Evolutionary conservation across 345 rosid species (phyloP).

Genomic region (Cardamine chenopodiifolia): DNA sequence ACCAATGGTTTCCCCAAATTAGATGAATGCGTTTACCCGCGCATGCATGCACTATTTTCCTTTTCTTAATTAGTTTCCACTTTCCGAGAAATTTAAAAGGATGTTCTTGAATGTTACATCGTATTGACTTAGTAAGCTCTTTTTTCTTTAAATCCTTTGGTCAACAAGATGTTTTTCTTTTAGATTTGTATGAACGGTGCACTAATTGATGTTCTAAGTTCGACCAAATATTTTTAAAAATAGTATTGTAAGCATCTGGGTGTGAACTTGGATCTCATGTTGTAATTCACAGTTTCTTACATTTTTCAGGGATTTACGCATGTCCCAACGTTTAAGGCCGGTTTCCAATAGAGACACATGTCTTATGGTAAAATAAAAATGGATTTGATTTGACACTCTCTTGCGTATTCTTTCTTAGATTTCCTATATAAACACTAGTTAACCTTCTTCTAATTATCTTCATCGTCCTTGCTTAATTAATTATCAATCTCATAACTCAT

Average conservation of each 20-base stretch:
- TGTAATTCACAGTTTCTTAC: constrained; percentile 18
- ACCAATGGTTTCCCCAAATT: neutral
- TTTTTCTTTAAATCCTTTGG: neutral
- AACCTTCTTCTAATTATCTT: neutral
- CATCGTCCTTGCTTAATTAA: constrained; percentile 1
- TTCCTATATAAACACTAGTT: constrained; percentile 23
- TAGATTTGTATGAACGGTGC: neutral
- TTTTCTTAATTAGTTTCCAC: neutral
- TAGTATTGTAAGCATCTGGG: neutral
- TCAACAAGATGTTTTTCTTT: constrained; percentile 4
- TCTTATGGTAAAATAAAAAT: constrained; percentile 12
- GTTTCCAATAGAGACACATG: constrained; percentile 37
- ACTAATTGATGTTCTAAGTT: neutral
- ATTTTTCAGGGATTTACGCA: constrained; percentile 10
- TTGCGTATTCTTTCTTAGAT: neutral
- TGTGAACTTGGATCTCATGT: constrained; percentile 33
- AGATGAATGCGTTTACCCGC: constrained; percentile 44
- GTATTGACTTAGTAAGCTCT: constrained; percentile 5
- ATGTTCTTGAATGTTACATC: constrained; percentile 11
- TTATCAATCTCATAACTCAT: neutral
- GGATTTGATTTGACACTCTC: constrained; percentile 14
- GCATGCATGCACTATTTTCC: constrained; percentile 25
- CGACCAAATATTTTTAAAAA: neutral
- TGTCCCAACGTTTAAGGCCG: constrained; percentile 29
- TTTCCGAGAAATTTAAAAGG: neutral